Conservation (phyloP, 371 early-diverging fungal species). For the Phascolomyces articulosus region DNA sequence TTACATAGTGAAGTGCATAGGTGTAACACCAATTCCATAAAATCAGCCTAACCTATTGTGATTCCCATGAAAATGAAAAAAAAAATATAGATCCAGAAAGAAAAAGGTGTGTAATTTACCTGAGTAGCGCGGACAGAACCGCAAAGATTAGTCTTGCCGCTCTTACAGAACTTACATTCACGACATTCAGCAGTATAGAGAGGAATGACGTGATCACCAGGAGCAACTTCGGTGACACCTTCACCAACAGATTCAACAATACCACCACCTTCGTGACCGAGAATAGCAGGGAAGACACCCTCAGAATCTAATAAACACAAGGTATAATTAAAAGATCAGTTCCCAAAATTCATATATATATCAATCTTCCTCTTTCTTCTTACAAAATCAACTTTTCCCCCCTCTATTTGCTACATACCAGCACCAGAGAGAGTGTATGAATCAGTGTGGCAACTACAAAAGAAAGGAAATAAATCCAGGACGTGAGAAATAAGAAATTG, state of each 20-base stretch:
- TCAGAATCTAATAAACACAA: slow-evolving; percentile 66
- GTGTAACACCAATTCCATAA: too few species aligned
- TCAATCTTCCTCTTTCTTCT: neutral
- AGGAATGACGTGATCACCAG: slow-evolving; percentile 96
- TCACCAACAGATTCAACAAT: slow-evolving; percentile 96
- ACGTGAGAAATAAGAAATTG: too few species aligned
- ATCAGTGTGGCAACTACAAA: slow-evolving; percentile 86
- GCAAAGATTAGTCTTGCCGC: slow-evolving; percentile 96
- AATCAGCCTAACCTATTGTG: too few species aligned
- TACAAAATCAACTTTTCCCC: neutral
- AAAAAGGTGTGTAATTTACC: slow-evolving; percentile 29
- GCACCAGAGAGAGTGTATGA: slow-evolving; percentile 91
- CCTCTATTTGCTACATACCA: slow-evolving; percentile 43
- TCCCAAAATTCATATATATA: too few species aligned
- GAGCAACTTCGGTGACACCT: slow-evolving; percentile 88
- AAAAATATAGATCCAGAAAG: too few species aligned
- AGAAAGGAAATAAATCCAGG: too few species aligned
- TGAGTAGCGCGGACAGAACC: slow-evolving; percentile 90
- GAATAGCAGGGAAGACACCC: slow-evolving; percentile 90
- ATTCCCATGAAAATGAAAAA: too few species aligned
- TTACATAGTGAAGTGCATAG: too few species aligned
- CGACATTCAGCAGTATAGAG: slow-evolving; percentile 93
- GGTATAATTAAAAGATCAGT: neutral
- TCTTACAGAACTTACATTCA: slow-evolving; percentile 94
- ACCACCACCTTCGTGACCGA: slow-evolving; percentile 97